Base-by-base conservation (phyloP, 176 grass and related monocot species). In the Echinochloa phyllopogon region DNA sequence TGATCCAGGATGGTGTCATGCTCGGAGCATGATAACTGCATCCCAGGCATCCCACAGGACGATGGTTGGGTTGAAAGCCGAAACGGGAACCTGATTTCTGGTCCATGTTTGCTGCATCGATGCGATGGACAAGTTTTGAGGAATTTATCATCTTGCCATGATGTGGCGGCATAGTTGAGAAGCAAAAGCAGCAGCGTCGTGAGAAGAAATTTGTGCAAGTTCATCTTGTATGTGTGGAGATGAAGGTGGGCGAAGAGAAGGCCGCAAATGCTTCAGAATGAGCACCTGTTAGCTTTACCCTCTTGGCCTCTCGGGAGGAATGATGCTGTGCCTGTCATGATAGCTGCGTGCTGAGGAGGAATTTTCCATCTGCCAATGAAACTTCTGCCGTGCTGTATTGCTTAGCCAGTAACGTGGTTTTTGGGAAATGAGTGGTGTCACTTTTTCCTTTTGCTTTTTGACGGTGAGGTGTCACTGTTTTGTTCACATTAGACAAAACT, bases 1-100 rank as follows among this genome's bases (percentile, higher is more conserved):
- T 90, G 87, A 27, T 72, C 23, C 10, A 95, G 74, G 60, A 90
- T 14, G 4, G 83, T 90, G 56, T 88, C 85, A 0, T 79, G 18
- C 16, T 68, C 53, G 8, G 47, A 88, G 52, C 90, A 95, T 11
- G 93, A 88, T 53, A 95, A 60, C 11, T 86, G 44, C 85, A 95
- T 87, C 37, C 89, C 84, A 3, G 24, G 85, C 10, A 44, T 58
- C 0, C 90, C 84, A 0, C 93, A 92, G 11, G 41, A 33, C 1
- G 14, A 4, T 3, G 67, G 59, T 27, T 51, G 58, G 24, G 36
- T 81, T 36, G 89, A 0, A 36, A 88, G 62, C 10, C 80, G 50
- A 51, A 88, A 88, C 0, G 93, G 90, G 63, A 83, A 90, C 25
- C 90, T 41, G 41, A 95, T 74, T 72, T 88, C 37, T 5, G 85